These are phyloP conservation scores for Fusarium virguliforme DNA, from an alignment of 2,329 filamentous ascomycete species.

Conservation along the genomic window DNA sequence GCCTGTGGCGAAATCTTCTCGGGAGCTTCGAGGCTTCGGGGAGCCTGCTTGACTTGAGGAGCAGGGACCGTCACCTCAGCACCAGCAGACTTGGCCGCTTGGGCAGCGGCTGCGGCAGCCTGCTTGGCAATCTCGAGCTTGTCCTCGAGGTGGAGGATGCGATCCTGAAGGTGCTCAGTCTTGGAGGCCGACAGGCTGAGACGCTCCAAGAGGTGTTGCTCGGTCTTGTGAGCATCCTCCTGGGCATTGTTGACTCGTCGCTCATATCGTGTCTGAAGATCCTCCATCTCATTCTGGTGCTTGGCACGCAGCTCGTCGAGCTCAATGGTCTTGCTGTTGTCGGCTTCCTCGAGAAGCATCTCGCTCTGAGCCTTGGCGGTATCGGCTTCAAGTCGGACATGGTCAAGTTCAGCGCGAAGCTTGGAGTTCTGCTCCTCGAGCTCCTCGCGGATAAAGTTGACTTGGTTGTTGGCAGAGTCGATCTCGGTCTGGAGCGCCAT, in stretches of 20 bases:
- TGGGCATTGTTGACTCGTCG: conserved; percentile 79
- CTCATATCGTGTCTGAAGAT: conserved; percentile 82
- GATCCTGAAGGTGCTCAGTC: conserved; percentile 88
- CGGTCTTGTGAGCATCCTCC: conserved; percentile 86
- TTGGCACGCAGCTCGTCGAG: conserved; percentile 69
- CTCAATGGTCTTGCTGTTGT: conserved; percentile 75
- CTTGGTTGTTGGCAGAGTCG: conserved; percentile 86
- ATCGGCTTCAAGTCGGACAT: conserved; percentile 83
- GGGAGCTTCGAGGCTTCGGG: conserved; percentile 69
- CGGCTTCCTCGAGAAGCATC: conserved; percentile 86
- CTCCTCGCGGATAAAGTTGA: conserved; percentile 86
- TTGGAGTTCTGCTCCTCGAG: conserved; percentile 84
- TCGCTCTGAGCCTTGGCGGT: conserved; percentile 86
- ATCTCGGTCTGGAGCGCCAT: conserved; percentile 86
- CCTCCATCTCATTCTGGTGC: conserved; percentile 80
- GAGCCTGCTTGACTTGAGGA: conserved; percentile 43
- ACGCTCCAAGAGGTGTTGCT: conserved; percentile 85
- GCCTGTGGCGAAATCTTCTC: conserved; percentile 96
- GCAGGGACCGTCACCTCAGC: conserved; percentile 55
- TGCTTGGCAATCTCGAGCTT: conserved; percentile 92
- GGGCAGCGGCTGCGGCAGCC: conserved; percentile 86
- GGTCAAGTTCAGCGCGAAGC: conserved; percentile 82
- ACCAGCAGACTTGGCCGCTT: conserved; percentile 77
- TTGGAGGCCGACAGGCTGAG: conserved; percentile 88
- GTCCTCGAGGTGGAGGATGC: conserved; percentile 87